phyloP scores from a whole-genome alignment of 2,329 filamentous ascomycete genomes.

The Dactylonectria macrodidyma region DNA sequence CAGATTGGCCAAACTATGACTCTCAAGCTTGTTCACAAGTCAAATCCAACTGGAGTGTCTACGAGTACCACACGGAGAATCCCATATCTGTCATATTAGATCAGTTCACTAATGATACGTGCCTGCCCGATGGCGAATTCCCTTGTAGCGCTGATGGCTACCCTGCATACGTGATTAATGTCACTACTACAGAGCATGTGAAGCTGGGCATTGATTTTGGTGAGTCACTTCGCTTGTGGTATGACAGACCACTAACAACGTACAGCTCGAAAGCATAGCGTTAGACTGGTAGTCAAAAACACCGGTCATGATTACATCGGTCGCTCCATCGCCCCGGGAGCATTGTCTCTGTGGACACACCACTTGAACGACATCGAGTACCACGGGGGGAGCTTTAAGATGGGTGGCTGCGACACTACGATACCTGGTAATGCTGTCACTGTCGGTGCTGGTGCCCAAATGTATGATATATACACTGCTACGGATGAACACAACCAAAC shows the following conservation, averaged over 20 bases:
- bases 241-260: conserved; percentile 32
- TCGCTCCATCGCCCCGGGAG: conserved; percentile 59
- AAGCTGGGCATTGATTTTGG: conserved; percentile 33
- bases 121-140: conserved; percentile 55
- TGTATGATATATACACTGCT: conserved; percentile 62
- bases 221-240: neutral
- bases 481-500: conserved; percentile 60
- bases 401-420: conserved; percentile 55
- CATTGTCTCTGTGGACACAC: conserved; percentile 68
- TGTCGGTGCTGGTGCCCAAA: conserved; percentile 66
- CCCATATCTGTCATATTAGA: conserved; percentile 43
- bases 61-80: conserved; percentile 30
- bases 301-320: conserved; percentile 54
- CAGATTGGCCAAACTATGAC: conserved; percentile 21
- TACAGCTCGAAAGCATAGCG: conserved; percentile 53
- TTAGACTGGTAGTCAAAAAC: conserved; percentile 55
- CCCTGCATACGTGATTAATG: conserved; percentile 43
- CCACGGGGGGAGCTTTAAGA: conserved; percentile 56
- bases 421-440: conserved; percentile 66
- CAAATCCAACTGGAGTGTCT: conserved; percentile 23
- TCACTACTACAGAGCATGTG: conserved; percentile 43
- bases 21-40: conserved; percentile 22
- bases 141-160: conserved; percentile 49
- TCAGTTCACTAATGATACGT: conserved; percentile 63
- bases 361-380: conserved; percentile 57